Percentiles rank a stretch among this genome's conserved stretches.
Conservation (phyloP, 2,329 filamentous ascomycete species). For the Nectriaceae sp. region DNA sequence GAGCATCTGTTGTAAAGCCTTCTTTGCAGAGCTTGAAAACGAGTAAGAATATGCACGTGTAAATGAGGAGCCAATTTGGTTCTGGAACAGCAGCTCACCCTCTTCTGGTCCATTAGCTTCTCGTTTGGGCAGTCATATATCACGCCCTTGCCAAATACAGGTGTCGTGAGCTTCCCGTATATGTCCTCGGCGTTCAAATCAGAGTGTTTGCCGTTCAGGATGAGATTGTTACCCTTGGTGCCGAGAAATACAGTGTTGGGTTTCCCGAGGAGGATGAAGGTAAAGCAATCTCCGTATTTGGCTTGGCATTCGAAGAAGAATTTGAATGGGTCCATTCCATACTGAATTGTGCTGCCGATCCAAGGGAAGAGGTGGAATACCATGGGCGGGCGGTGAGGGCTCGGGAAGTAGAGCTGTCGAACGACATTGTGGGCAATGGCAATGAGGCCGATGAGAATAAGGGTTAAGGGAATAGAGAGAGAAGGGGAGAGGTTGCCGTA, state of each 20-base stretch:
- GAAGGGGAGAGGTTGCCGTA: constrained; percentile 6
- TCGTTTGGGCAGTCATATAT: constrained; percentile 89
- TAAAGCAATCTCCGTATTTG: constrained; percentile 89
- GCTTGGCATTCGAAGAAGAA: constrained; percentile 77
- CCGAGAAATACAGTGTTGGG: constrained; percentile 85
- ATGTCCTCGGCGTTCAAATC: constrained; percentile 90
- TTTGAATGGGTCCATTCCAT: constrained; percentile 88
- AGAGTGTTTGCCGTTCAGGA: constrained; percentile 84
- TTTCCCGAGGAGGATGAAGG: constrained; percentile 82
- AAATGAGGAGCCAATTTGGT: rapidly evolving
- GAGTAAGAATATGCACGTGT: neutral
- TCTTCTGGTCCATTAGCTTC: constrained; percentile 94
- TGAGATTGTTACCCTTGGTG: constrained; percentile 83
- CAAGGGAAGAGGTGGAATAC: constrained; percentile 82
- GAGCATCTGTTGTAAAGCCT: constrained; percentile 71
- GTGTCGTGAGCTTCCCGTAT: constrained; percentile 73
- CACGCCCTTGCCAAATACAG: constrained; percentile 78
- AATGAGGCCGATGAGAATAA: constrained; percentile 47
- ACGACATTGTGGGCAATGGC: constrained; percentile 76
- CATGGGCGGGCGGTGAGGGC: constrained; percentile 75
- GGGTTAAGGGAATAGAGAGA: constrained; percentile 38
- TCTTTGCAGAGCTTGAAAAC: constrained; percentile 70
- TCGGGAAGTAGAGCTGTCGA: constrained; percentile 76
- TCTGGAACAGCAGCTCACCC: constrained; percentile 58
- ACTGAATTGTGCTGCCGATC: constrained; percentile 86